These are phyloP conservation scores for Neurospora africana DNA, from an alignment of 495 filamentous ascomycete genomes.

Conservation along the genomic window DNA sequence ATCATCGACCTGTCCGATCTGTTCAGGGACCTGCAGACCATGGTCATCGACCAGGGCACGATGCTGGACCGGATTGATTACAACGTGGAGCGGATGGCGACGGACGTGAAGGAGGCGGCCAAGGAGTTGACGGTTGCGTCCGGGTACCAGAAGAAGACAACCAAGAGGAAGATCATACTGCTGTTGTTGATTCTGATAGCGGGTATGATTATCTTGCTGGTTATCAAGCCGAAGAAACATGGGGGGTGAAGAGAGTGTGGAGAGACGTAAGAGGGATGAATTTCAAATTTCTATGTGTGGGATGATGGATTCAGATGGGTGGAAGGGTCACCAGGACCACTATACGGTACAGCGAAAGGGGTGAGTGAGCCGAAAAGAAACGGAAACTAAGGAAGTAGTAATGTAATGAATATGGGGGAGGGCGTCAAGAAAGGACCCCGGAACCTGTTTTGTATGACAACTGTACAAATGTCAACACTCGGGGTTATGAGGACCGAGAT, in stretches of 20 bases:
- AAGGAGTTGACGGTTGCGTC: conserved; percentile 79
- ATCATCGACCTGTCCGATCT: conserved; percentile 95
- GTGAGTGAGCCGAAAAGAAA: background rate
- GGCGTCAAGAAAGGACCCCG: background rate
- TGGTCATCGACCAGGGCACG: conserved; percentile 97
- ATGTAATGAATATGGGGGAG: background rate
- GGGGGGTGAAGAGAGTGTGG: background rate
- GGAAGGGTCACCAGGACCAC: background rate
- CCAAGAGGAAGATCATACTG: conserved; percentile 84
- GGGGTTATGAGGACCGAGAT: background rate
- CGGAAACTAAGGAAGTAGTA: background rate
- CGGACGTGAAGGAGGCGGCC: conserved; percentile 81
- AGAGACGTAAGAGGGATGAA: background rate
- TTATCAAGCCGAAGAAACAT: conserved; percentile 67
- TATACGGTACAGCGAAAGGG: background rate
- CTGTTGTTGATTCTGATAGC: conserved; percentile 73
- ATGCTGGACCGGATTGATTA: conserved; percentile 98
- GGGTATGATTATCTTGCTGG: conserved; percentile 75
- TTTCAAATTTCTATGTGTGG: background rate
- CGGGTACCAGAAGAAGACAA: conserved; percentile 79
- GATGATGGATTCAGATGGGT: background rate
- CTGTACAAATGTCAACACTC: background rate
- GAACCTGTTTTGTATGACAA: background rate
- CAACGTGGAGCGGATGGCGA: conserved; percentile 87
- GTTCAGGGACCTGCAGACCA: conserved; percentile 87